Conservation (phyloP, 306 rosid genomes). For the Casuarina glauca region DNA sequence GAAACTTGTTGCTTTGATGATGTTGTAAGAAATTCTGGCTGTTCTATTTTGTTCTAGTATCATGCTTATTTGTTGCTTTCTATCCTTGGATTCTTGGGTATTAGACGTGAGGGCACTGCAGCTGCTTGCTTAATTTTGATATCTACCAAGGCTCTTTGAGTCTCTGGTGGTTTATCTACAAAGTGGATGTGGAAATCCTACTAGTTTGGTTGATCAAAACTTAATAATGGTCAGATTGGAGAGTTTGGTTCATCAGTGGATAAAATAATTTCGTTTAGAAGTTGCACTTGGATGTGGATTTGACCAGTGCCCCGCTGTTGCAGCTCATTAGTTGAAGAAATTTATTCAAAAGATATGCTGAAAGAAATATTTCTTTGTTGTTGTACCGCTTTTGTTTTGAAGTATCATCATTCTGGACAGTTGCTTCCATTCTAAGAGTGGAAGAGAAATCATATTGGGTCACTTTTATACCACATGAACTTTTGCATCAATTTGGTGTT, state of each 20-base stretch:
- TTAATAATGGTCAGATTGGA: not conserved
- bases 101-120: not conserved
- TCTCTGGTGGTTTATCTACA: not conserved
- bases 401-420: not conserved
- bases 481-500: not conserved
- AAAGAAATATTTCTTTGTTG: not conserved
- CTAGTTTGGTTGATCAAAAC: not conserved
- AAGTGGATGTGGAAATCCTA: not conserved
- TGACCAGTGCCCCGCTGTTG: not conserved
- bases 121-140: not conserved
- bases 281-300: not conserved
- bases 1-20: constrained; percentile 6
- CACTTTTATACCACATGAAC: not conserved
- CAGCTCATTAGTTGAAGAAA: not conserved
- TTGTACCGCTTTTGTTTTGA: not conserved
- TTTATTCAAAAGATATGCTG: not conserved
- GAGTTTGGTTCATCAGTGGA: not conserved
- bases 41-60: not conserved
- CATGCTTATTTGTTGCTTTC: not conserved
- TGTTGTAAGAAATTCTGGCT: constrained; percentile 2
- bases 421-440: not conserved
- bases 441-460: not conserved
- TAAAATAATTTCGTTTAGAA: not conserved
- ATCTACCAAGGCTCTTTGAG: not conserved
- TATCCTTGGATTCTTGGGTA: not conserved